phyloP scores from a whole-genome alignment of 2,329 filamentous ascomycete genomes.

The Acephala macrosclerotiorum region DNA sequence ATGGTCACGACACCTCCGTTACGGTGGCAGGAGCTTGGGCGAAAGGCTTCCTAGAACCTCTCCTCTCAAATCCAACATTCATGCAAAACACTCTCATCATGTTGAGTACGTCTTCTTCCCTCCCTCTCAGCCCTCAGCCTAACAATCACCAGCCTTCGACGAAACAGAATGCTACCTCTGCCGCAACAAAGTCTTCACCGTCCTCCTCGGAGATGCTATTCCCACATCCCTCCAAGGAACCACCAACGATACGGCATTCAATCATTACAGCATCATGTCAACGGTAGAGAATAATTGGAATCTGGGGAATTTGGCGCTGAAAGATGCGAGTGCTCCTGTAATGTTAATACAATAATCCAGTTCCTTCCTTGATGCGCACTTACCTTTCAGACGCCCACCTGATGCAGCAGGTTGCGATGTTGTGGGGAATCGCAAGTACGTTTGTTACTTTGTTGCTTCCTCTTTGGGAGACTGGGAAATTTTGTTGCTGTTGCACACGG shows the following conservation, averaged over 20 bases:
- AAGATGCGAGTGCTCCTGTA: constrained; percentile 43
- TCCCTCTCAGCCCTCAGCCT: constrained; percentile 68
- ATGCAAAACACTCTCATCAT: constrained; percentile 60
- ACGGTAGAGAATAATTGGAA: constrained; percentile 68
- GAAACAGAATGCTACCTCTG: constrained; percentile 59
- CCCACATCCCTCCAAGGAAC: constrained; percentile 54
- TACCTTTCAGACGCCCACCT: too few species aligned
- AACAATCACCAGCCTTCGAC: constrained; percentile 62
- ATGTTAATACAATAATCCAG: neutral
- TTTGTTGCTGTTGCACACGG: too few species aligned
- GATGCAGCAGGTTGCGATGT: neutral
- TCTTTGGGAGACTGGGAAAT: too few species aligned
- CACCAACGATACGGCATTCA: constrained; percentile 56
- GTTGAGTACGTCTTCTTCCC: constrained; percentile 49
- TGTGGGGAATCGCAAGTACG: too few species aligned
- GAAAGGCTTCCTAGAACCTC: constrained; percentile 72
- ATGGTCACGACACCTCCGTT: constrained; percentile 77
- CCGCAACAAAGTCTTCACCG: constrained; percentile 58
- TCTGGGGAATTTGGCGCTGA: constrained; percentile 66
- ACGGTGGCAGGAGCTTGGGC: constrained; percentile 73
- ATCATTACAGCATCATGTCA: constrained; percentile 50
- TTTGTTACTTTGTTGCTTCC: too few species aligned
- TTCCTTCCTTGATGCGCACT: neutral
- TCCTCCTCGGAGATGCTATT: constrained; percentile 62
- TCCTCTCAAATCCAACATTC: constrained; percentile 70